Percentiles rank a stretch among this genome's conserved stretches.
Conservation (phyloP, 768 basidiomycete genomes). For the Podaxis pistillaris region DNA sequence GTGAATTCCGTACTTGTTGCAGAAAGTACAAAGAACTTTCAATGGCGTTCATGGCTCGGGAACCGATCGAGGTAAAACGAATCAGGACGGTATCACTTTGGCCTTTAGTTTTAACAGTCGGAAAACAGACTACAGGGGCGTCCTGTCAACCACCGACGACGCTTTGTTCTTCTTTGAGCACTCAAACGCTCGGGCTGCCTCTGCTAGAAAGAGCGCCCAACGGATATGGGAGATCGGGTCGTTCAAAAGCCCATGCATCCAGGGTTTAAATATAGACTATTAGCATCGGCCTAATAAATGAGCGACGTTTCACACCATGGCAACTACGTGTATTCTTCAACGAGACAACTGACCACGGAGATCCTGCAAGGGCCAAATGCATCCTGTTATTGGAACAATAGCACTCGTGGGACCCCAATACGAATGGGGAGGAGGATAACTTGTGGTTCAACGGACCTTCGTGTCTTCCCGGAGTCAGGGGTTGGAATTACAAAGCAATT, state of each 20-base stretch:
- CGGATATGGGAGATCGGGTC: not conserved
- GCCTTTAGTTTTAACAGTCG: not conserved
- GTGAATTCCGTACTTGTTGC: not conserved
- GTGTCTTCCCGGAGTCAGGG: not conserved
- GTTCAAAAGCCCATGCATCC: not conserved
- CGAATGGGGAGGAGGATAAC: too few relatives aligned
- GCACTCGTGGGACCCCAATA: too few relatives aligned
- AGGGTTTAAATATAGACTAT: conserved; percentile 5
- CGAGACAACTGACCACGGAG: not conserved
- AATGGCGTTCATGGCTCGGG: not conserved
- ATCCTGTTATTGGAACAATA: not conserved
- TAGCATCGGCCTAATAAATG: conserved; percentile 5
- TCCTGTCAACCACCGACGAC: not conserved
- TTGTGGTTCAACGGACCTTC: not conserved
- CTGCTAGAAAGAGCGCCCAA: not conserved
- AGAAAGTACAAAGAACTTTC: not conserved
- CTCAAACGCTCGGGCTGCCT: not conserved
- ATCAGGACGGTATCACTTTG: not conserved
- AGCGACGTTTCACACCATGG: conserved; percentile 2
- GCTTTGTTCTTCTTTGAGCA: conserved; percentile 4
- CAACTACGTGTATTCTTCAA: not conserved
- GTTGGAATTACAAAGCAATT: not conserved
- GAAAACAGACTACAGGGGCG: not conserved
- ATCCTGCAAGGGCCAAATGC: not conserved
- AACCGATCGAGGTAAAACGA: not conserved